Evolutionary conservation across 2,329 filamentous ascomycete genomes (phyloP), one percentile per base, ranked within the genome.

Genomic region (Berkeleyomyces rouxiae): DNA sequence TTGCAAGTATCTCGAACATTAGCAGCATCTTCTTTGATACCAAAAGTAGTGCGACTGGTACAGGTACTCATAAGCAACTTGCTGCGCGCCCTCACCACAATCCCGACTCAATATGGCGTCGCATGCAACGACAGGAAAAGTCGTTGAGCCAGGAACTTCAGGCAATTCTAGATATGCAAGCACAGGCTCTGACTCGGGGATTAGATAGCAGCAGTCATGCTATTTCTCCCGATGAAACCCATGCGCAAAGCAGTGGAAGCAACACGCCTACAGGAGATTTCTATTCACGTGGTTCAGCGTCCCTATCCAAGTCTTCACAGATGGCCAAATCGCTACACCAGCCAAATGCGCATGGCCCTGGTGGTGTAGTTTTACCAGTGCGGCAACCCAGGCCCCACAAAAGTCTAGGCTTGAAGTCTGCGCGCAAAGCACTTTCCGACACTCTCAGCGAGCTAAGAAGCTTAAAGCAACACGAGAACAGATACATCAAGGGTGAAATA

Each of bases 391-490:
- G 74, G 39, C 66, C 67, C 13, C 67, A 73, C 51, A 77, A 77
- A 62, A 80, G 78, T 43, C 70, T 81, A 7, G 79, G 83, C 0
- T 75, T 90, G 11, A 77, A 78, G 37, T 78, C 79, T 16, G 85
- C 86, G 0, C 78, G 88, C n/a, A 77, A 78, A 37, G 85, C 83
- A 0, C 78, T 92, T 6, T 77, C 81, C 13, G 78, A 77, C 59
- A 79, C 81, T 58, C 86, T 91, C 70, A 74, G 78, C 2, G 81
- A 83, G 61, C 74, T 91, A 4, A 82, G 81, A 0, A 78, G 79
- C 7, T 73, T 91, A 36, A 89, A 89, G 69, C 75, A 76, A 3
- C 85, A 90, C 63, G 86, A 90, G 72, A 76, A 83, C n/a, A 75
- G 77, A 0, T 75, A 83, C 33, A 73, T 90, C 0, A 77, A 79